Percentiles rank a stretch among this genome's conserved stretches.
These are phyloP conservation scores for Penicillium parvum DNA, from an alignment of 495 filamentous ascomycete species.

Conservation along the genomic window DNA sequence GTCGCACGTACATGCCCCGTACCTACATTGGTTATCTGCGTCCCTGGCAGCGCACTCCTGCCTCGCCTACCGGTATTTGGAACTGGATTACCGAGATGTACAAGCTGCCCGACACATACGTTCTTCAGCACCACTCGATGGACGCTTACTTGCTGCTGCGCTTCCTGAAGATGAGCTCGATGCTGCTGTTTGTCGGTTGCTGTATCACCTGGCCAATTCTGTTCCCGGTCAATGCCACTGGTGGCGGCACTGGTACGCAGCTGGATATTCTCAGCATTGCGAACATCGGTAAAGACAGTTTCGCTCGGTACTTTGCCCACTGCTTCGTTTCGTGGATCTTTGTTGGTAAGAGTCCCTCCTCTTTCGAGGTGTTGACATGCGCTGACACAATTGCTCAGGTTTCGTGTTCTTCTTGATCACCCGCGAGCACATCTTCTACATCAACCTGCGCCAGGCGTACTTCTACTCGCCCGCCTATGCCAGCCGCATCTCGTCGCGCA, in stretches of 20 bases:
- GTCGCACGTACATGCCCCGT: conserved; percentile 80
- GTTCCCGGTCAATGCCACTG: conserved; percentile 82
- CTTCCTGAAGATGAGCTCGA: conserved; percentile 68
- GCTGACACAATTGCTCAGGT: conserved; percentile 35
- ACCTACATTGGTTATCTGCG: conserved; percentile 76
- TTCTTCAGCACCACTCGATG: conserved; percentile 84
- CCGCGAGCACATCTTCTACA: conserved; percentile 87
- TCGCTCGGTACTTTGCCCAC: conserved; percentile 73
- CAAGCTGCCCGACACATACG: conserved; percentile 75
- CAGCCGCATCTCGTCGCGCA: conserved; percentile 86
- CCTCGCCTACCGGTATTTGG: conserved; percentile 62
- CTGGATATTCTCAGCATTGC: conserved; percentile 75
- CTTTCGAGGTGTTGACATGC: no score
- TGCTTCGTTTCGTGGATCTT: conserved; percentile 69
- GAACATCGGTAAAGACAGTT: conserved; percentile 55
- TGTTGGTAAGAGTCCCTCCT: conserved; percentile 61
- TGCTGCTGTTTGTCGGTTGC: conserved; percentile 74
- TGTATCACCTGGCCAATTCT: conserved; percentile 80
- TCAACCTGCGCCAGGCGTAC: conserved; percentile 95
- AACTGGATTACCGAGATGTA: conserved; percentile 75
- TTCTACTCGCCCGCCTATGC: conserved; percentile 82
- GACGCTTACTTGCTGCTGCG: conserved; percentile 86
- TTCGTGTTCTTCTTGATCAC: conserved; percentile 88
- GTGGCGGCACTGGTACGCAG: conserved; percentile 53
- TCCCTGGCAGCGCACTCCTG: conserved; percentile 62